Conservation (phyloP, 2,329 filamentous ascomycete genomes). For the Alternaria arborescens region DNA sequence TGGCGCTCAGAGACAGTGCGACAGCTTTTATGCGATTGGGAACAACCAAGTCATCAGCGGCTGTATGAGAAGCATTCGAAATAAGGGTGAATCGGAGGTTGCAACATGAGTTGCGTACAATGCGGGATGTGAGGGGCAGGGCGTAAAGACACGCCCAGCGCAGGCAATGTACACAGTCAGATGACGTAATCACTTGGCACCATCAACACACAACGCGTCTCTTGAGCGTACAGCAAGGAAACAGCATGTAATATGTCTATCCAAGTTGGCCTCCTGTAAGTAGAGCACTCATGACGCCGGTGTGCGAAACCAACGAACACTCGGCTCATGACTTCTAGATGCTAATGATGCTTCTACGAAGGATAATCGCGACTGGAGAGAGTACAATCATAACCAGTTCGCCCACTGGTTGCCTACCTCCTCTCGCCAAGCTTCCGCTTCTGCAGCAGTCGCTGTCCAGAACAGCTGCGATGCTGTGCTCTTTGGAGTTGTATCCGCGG, state of each 20-base stretch:
- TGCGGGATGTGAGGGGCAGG: not conserved
- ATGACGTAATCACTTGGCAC: conserved; percentile 3
- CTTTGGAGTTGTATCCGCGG: not conserved
- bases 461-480: not conserved
- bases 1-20: not conserved
- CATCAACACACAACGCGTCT: not conserved
- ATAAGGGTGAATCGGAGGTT: not conserved
- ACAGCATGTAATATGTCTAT: too few relatives aligned
- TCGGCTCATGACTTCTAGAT: too few relatives aligned
- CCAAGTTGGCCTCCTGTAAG: too few relatives aligned
- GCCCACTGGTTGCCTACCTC: not conserved
- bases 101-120: not conserved
- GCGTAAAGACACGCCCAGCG: not conserved
- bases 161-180: not conserved
- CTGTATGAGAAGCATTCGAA: not conserved
- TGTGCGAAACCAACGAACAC: too few relatives aligned
- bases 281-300: too few relatives aligned
- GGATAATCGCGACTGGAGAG: too few relatives aligned
- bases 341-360: too few relatives aligned
- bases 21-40: not conserved
- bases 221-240: not conserved
- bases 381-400: too few relatives aligned
- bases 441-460: not conserved
- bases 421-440: not conserved
- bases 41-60: not conserved